These are phyloP conservation scores for Geranium brycei DNA, from an alignment of 345 rosid species.

Conservation along the genomic window DNA sequence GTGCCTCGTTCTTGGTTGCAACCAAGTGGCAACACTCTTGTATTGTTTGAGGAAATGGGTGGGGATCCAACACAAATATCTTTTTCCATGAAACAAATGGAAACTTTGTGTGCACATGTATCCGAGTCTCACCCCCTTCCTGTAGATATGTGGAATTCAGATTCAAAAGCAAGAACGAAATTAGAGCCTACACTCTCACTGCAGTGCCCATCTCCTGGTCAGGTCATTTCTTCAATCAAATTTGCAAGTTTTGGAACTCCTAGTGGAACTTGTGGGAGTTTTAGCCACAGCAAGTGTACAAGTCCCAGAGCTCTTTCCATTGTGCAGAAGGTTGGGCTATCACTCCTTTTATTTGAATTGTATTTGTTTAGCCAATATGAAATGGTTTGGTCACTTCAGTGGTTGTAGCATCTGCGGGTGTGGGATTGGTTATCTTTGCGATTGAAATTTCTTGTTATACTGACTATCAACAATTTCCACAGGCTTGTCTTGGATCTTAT, in stretches of 20 bases:
- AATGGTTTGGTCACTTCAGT: background rate
- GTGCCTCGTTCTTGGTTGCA: constrained; percentile 84
- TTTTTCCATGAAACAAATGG: constrained; percentile 38
- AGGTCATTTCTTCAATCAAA: constrained; percentile 61
- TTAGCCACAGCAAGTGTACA: constrained; percentile 48
- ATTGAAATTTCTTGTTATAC: background rate
- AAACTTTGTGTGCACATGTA: constrained; percentile 46
- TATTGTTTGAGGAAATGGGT: constrained; percentile 72
- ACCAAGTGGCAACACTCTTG: constrained; percentile 63
- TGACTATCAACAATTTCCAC: constrained; percentile 5
- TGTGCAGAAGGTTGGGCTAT: constrained; percentile 41
- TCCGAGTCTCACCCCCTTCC: constrained; percentile 73
- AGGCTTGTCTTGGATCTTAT: constrained; percentile 77
- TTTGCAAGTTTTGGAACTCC: constrained; percentile 91
- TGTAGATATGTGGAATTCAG: constrained; percentile 55
- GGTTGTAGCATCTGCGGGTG: background rate
- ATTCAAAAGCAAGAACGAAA: constrained; percentile 27
- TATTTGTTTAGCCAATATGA: background rate
- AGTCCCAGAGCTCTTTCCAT: constrained; percentile 43
- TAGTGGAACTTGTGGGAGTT: constrained; percentile 61
- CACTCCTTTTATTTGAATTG: background rate
- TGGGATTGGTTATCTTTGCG: background rate
- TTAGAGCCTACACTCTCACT: constrained; percentile 38
- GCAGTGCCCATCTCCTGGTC: constrained; percentile 46
- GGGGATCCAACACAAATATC: constrained; percentile 75